Evolutionary conservation across 176 grass and related monocot genomes (phyloP).

Genomic region (Cenchrus americanus): DNA sequence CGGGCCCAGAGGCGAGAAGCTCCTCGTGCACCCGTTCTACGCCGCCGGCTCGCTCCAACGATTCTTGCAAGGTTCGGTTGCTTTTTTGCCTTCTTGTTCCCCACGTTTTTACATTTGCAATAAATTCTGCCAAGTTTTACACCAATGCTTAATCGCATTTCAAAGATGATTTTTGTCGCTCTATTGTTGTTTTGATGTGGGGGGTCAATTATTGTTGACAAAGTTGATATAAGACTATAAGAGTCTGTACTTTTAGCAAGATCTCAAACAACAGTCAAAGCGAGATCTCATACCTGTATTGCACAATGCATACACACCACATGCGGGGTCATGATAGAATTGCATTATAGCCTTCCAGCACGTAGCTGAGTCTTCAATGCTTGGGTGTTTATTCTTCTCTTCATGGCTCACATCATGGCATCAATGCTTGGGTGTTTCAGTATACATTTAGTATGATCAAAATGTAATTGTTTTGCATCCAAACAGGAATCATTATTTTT

Average conservation of each 20-base stretch:
- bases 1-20: conserved; percentile 88
- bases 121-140: background rate
- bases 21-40: conserved; percentile 90
- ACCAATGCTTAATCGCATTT: background rate
- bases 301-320: background rate
- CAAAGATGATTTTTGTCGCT: background rate
- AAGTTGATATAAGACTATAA: background rate
- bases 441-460: background rate
- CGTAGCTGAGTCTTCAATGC: background rate
- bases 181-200: background rate
- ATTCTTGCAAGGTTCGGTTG: conserved; percentile 66
- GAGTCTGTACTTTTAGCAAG: conserved; percentile 2
- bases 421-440: background rate
- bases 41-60: conserved; percentile 77
- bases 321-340: background rate
- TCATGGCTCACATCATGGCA: too few species aligned
- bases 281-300: conserved; percentile 4
- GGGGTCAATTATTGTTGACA: conserved; percentile 8
- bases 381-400: background rate
- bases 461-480: background rate
- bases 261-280: background rate
- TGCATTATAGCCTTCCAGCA: background rate
- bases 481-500: background rate
- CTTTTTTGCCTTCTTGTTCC: background rate
- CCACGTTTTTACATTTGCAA: background rate